Base-by-base conservation (phyloP, 2,329 filamentous ascomycete species). In the Penicillium digitatum region DNA sequence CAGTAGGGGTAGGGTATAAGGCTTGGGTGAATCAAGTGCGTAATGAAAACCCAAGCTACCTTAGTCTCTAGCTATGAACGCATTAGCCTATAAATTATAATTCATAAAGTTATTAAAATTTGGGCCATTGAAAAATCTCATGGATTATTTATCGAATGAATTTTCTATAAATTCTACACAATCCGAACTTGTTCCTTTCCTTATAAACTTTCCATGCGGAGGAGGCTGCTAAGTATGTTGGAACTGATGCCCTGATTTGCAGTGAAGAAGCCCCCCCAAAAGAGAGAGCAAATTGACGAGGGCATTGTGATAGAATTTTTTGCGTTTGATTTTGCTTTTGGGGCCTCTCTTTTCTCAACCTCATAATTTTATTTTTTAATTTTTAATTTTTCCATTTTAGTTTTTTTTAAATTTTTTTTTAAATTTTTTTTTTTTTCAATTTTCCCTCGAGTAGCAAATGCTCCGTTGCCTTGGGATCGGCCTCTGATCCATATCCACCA, bases 121-220 rank as follows among this genome's bases (percentile, higher is more conserved):
- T 18, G 10, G 26, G 31, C 7, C 10, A 48, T 48, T 37, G n/a
- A 5, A 47, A 38, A 40, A 10, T 27, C 4, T 5, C n/a, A n/a
- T n/a, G n/a, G n/a, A n/a, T n/a, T n/a, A n/a, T n/a, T n/a, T n/a
- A n/a, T n/a, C n/a, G n/a, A n/a, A n/a, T 27, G 9, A 27, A 27
- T 27, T 7, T 27, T 24, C 18, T 16, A 29, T 9, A 18, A 6
- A 40, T 9, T 26, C 38, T n/a, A 10, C 22, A 7, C 5, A 26
- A 22, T 18, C n/a, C 27, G 27, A 18, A 48, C 24, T 27, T 20
- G 6, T 31, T 34, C 10, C 34, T 11, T 37, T 18, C 7, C 31
- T 54, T 53, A 62, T 55, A 62, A 59, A 64, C 59, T 62, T 63
- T 62, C 22, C 52, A 61, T 66, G 63, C 62, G 63, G 63, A 62